A percentile compares a stretch with the other conserved stretches of the same genome.
Conservation (phyloP, 805 yeast genomes). For the Zygotorulaspora sp. region DNA sequence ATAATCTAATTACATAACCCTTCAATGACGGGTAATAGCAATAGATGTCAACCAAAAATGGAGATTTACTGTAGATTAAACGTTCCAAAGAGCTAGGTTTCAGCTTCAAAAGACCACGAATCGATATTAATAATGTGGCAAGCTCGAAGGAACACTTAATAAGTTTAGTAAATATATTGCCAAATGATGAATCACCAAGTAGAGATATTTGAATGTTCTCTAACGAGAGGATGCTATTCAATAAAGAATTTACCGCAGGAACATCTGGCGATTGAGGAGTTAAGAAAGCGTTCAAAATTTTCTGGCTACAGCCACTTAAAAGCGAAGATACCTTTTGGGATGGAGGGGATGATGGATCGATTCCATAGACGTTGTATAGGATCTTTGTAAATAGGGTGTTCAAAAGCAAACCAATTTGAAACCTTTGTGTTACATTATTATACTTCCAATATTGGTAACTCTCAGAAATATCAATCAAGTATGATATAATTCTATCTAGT, state of each 20-base stretch:
- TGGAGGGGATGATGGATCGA: conserved; percentile 40
- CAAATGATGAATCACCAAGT: conserved; percentile 36
- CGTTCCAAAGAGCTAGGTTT: conserved; percentile 64
- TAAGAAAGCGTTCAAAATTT: conserved; percentile 54
- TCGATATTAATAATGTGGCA: conserved; percentile 50
- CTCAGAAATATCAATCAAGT: conserved; percentile 67
- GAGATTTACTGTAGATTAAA: conserved; percentile 50
- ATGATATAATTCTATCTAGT: conserved; percentile 49
- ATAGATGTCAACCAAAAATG: conserved; percentile 55
- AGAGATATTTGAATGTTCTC: conserved; percentile 14
- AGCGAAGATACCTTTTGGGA: conserved; percentile 44
- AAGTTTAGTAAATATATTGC: conserved; percentile 35
- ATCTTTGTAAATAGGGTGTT: conserved; percentile 53
- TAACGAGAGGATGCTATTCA: conserved; percentile 19
- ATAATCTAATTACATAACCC: conserved; percentile 47
- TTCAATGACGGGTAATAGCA: conserved; percentile 47
- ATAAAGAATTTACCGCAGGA: conserved; percentile 35
- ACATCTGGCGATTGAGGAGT: conserved; percentile 45
- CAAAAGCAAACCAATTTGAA: conserved; percentile 54
- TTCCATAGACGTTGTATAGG: conserved; percentile 50
- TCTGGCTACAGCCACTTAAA: conserved; percentile 47
- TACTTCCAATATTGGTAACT: conserved; percentile 70
- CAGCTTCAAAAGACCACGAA: conserved; percentile 47
- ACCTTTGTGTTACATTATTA: conserved; percentile 49
- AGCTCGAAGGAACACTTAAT: conserved; percentile 50